Base-by-base conservation (phyloP, 129 eudicot species). In the Solidago caesia region DNA sequence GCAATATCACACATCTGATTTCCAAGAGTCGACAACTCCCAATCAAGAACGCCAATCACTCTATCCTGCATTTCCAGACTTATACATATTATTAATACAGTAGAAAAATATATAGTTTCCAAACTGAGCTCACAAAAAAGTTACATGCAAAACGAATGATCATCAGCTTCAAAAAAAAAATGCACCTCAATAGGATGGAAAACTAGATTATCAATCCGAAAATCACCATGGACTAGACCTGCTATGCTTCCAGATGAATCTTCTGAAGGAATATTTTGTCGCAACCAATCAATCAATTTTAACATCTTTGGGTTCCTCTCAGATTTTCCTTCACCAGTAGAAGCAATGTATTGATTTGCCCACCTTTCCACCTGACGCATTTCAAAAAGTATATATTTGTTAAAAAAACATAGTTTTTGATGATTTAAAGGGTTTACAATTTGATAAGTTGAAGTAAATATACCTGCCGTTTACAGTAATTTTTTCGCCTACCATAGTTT, bases 1-100 rank as follows among this genome's bases (percentile, higher is more conserved):
- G 99, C 99, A 85, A 87, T 88, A 87, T 94, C 99, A 73, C 91
- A 94, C 99, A 94, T 94, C 73, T 94, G 99, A 79, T 94, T 94
- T 48, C 99, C 99, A 72, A 94, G 85, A 70, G 99, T 94, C 77
- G 99, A 91, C 48, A 94, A 46, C 81, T 94, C 99, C 99, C 99
- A 94, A 74, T 94, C 99, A 48, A 94, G 96, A 82, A 94, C 84
- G 26, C 97, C 99, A 74, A 94, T 88, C 81, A 94, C 99, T 87
- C 86, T 83, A 82, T 94, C 99, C 99, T 94, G 97, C 75, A 82
- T 60, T 57, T 75, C 4, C 15, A 67, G 65, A 13, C 12, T 26
- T 21, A 12, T 15, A 55, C 56, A 68, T 44, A 29, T 56, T 63
- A 59, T 61, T 67, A 46, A 61, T 21, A 51, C n/a, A 42, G 9